Evolutionary conservation across 192 early-diverging fungal species (phyloP), one percentile per base, ranked within the genome.

Genomic region (Backusella circina): DNA sequence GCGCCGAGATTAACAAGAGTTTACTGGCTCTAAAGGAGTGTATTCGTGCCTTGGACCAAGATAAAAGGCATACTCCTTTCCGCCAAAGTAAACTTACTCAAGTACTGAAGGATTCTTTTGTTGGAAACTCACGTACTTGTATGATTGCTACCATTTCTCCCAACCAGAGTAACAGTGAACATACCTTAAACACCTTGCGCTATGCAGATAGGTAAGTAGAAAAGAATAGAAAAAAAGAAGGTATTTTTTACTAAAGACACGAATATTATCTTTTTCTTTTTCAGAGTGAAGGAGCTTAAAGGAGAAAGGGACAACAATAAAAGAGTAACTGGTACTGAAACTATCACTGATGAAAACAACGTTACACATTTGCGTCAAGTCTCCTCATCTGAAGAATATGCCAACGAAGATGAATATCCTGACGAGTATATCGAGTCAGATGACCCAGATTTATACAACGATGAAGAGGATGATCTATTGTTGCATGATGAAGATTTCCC

Each of bases 61-160:
- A 94, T 75, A 97, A 96, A 73, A 93, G 91, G 67, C 98, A 99
- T 79, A 96, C 94, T 28, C 98, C 98, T 15, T 99, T 98, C 86
- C 89, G 98, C 41, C 96, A 98, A 79, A 94, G 92, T 78, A 99
- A 99, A 85, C 82, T 99, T 66, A 99, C 98, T 0, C 97, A 98
- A 86, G 93, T 92, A 6, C 82, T 99, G 51, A 99, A 99, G 78
- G 98, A 99, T 83, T 98, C 97, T 26, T 97, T 99, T 82, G 92
- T 98, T 75, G 98, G 98, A 10, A 95, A 98, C 79, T 97, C 96
- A 33, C 88, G 95, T 12, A 97, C 98, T 0, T 99, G 97, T 80
- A 99, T 99, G 98, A 93, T 99, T 74, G 98, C 98, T 0, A 99
- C 96, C 5, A 91, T 99, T 23, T 97, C 97, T n/a, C 97, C 98